Base-by-base conservation (phyloP, 1,284 basidiomycete species). In the Apiotrichum porosum region DNA sequence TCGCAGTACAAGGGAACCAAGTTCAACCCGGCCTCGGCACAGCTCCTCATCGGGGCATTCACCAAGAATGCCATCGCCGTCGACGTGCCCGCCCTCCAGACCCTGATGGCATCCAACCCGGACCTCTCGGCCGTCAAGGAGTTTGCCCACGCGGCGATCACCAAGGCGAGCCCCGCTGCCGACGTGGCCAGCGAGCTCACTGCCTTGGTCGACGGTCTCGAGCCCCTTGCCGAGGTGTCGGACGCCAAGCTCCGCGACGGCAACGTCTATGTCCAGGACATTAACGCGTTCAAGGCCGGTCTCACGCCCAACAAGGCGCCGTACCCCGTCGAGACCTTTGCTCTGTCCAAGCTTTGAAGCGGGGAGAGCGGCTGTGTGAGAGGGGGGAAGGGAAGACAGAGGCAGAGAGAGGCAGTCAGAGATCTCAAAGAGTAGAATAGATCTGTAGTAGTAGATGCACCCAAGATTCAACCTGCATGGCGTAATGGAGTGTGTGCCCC, bases 201-300 rank as follows among this genome's bases (percentile, higher is more conserved):
- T 33, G 73, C 65, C 9, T 65, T 76, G 41, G 73, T 88, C 14
- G 79, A 81, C 6, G 73, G 57, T 9, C 65, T 91, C 19, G 22
- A 81, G 57, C 76, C 75, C 42, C 75, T 76, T 32, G 78, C 80
- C 40, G 57, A 46, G 18, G 59, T 54, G 12, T 61, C 81, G 56
- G 61, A 81, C 57, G 78, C 80, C 39, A 70, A 62, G 23, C 67
- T 81, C 24, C 69, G 76, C 44, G 72, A 76, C 3, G 77, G 78
- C 21, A 83, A 81, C 12, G 80, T 81, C 10, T 79, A 78, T 51
- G 81, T 93, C 48, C 69, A 82, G 48, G 84, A 93, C 63, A 69
- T 83, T n/a, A 75, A 80, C 47, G 71, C 65, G 21, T 93, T 93
- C 78, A 91, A 84, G 75, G 77, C 79, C 26, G 63, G 75, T 8